These are phyloP conservation scores for Xenosphaeropsis pyriputrescens DNA, from an alignment of 2,329 filamentous ascomycete genomes.

Conservation along the genomic window DNA sequence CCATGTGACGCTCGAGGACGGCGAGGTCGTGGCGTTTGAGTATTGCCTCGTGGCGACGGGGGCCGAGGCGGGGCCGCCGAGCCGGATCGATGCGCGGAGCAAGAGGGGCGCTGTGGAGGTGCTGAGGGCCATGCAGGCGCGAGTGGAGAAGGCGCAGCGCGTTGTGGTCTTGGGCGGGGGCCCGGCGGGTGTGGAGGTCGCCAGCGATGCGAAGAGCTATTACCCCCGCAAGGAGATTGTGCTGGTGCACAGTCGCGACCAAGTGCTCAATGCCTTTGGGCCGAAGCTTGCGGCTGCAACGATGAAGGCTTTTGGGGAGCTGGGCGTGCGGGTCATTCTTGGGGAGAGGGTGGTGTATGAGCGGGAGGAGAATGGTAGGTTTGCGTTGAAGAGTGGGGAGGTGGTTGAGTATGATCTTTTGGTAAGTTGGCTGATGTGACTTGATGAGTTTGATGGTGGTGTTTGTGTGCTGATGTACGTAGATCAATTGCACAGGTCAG, in stretches of 20 bases:
- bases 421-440: background rate
- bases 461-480: background rate
- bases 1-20: conserved; percentile 20
- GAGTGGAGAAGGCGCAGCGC: conserved; percentile 25
- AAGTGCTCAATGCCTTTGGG: conserved; percentile 36
- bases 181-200: conserved; percentile 46
- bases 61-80: conserved; percentile 28
- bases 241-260: conserved; percentile 39
- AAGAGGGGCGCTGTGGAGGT: conserved; percentile 26
- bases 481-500: background rate
- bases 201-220: conserved; percentile 38
- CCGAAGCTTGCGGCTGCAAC: conserved; percentile 18
- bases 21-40: conserved; percentile 32
- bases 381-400: conserved; percentile 29
- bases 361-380: conserved; percentile 20
- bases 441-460: too few relatives aligned
- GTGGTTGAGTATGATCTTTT: conserved; percentile 22
- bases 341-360: conserved; percentile 22
- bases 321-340: conserved; percentile 22
- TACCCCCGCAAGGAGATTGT: conserved; percentile 41
- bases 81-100: conserved; percentile 26
- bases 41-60: conserved; percentile 45
- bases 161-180: conserved; percentile 42
- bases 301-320: conserved; percentile 15
- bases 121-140: conserved; percentile 29